A percentile compares a stretch with the other conserved stretches of the same genome.
phyloP scores from a whole-genome alignment of 257 asterid genomes.

The Solanum chilense region DNA sequence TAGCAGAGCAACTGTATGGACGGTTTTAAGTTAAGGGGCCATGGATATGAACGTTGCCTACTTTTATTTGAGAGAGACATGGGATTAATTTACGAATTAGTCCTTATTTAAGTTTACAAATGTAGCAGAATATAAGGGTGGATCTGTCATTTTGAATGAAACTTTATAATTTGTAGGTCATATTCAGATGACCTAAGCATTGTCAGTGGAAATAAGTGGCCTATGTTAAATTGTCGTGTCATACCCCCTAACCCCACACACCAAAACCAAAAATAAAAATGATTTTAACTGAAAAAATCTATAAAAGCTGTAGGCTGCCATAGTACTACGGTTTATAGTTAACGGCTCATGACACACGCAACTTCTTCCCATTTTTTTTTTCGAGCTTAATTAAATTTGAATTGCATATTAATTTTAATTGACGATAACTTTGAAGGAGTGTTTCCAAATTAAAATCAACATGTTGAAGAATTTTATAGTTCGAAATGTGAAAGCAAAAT shows the following conservation, averaged over 20 bases:
- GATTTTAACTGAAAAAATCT: slow-evolving; percentile 1
- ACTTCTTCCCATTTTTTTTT: neutral
- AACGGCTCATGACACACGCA: neutral
- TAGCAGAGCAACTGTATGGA: slow-evolving; percentile 12
- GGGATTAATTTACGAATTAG: slow-evolving; percentile 1
- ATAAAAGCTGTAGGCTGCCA: neutral
- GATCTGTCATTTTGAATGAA: neutral
- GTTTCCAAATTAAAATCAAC: no score
- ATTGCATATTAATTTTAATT: no score
- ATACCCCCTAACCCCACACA: neutral
- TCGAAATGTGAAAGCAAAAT: no score
- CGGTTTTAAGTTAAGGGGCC: slow-evolving; percentile 22
- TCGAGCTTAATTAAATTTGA: no score
- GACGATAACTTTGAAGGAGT: no score
- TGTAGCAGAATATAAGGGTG: neutral
- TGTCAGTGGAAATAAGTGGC: slow-evolving; percentile 39
- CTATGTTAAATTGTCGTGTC: slow-evolving; percentile 45
- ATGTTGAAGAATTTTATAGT: no score
- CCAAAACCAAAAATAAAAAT: neutral
- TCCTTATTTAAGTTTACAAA: neutral
- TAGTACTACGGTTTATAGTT: neutral
- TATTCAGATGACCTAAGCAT: slow-evolving; percentile 10
- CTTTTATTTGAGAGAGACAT: slow-evolving; percentile 44
- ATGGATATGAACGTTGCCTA: slow-evolving; percentile 28
- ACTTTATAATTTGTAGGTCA: neutral